phyloP scores from a whole-genome alignment of 371 early-diverging fungal species.

The Mortierella sp. region DNA sequence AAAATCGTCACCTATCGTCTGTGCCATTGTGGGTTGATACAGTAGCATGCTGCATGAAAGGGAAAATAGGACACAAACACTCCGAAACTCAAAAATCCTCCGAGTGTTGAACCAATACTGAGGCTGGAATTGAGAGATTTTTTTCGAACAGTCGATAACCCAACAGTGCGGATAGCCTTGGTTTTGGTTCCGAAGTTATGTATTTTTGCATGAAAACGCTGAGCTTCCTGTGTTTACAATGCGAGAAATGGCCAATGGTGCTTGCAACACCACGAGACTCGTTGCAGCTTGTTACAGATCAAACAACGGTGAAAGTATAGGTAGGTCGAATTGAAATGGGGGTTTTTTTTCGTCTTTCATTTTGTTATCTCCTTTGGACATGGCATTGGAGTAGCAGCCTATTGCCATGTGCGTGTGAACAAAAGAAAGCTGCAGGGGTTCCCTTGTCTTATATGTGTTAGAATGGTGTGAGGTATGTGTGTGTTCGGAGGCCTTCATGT shows the following conservation, averaged over 20 bases:
- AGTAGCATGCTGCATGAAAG: neutral
- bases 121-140: neutral
- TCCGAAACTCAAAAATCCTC: too few relatives aligned
- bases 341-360: neutral
- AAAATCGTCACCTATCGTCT: neutral
- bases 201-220: neutral
- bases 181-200: neutral
- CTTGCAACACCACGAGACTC: too few relatives aligned
- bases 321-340: neutral
- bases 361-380: too few relatives aligned
- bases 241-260: neutral
- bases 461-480: too few relatives aligned
- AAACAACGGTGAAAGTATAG: neutral
- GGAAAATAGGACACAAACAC: too few relatives aligned
- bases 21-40: too few relatives aligned
- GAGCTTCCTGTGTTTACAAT: neutral
- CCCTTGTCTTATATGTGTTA: too few relatives aligned
- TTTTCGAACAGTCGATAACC: neutral
- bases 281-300: too few relatives aligned
- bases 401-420: too few relatives aligned
- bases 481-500: too few relatives aligned
- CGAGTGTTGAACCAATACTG: neutral
- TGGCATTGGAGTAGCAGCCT: too few relatives aligned
- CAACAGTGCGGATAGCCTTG: neutral
- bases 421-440: too few relatives aligned